These are phyloP conservation scores for Trichoderma reesei DNA, from an alignment of 495 filamentous ascomycete species.

Conservation along the genomic window DNA sequence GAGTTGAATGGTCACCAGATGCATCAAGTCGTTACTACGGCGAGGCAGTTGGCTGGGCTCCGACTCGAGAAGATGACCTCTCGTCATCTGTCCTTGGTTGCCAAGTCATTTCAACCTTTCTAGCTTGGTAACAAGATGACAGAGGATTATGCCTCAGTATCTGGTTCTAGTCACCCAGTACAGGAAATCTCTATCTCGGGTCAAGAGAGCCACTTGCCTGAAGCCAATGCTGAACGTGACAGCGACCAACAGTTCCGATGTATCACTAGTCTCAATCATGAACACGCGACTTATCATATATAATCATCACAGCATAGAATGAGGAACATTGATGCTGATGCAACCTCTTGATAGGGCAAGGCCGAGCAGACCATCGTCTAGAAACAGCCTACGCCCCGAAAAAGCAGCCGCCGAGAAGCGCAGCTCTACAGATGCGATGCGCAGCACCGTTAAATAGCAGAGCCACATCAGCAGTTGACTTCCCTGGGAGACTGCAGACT, in stretches of 20 bases:
- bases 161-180: too few species aligned
- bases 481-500: background rate
- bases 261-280: slow-evolving; percentile 28
- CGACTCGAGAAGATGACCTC: background rate
- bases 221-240: slow-evolving; percentile 31
- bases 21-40: slow-evolving; percentile 17
- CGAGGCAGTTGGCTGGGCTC: slow-evolving; percentile 10
- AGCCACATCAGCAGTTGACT: background rate
- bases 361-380: too few species aligned
- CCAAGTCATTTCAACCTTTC: background rate
- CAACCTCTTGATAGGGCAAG: too few species aligned
- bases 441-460: background rate
- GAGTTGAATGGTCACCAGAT: slow-evolving; percentile 19
- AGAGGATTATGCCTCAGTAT: too few species aligned
- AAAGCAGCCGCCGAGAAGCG: background rate
- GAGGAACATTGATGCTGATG: too few species aligned
- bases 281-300: too few species aligned
- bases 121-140: too few species aligned
- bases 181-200: background rate
- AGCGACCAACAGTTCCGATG: slow-evolving; percentile 29
- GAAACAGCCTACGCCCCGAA: background rate
- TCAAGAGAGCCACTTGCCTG: slow-evolving; percentile 18
- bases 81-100: background rate
- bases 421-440: background rate
- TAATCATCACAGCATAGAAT: too few species aligned